A percentile compares a stretch with the other conserved stretches of the same genome.
These are phyloP conservation scores for Colletotrichum abscissum DNA, from an alignment of 2,329 filamentous ascomycete genomes.

Conservation along the genomic window DNA sequence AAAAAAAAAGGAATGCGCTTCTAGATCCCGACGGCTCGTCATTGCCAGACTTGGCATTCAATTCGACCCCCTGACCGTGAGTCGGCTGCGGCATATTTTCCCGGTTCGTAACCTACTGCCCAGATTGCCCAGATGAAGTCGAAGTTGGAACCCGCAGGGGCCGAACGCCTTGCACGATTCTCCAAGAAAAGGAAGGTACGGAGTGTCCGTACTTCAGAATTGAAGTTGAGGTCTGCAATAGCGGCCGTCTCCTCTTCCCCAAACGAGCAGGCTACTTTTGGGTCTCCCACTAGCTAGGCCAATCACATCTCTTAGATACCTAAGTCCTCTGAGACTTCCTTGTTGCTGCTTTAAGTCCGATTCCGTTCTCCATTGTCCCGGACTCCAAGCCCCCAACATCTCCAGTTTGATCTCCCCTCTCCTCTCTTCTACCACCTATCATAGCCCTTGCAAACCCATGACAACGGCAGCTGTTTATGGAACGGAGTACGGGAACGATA, in stretches of 20 bases:
- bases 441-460: neutral
- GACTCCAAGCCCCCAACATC: neutral
- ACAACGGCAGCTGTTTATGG: neutral
- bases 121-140: neutral
- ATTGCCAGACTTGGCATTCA: neutral
- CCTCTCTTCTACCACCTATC: neutral
- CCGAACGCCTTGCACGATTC: neutral
- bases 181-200: too few relatives aligned
- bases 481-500: neutral
- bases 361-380: neutral
- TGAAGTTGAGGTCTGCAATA: neutral
- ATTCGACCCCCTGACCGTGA: constrained; percentile 6
- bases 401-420: neutral
- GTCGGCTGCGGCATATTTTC: constrained; percentile 23
- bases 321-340: neutral
- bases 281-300: neutral
- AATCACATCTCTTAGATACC: neutral
- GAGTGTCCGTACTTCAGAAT: too few relatives aligned
- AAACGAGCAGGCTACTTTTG: neutral
- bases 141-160: neutral
- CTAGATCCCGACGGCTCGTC: neutral
- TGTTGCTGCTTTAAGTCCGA: neutral
- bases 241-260: neutral
- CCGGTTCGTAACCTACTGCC: neutral
- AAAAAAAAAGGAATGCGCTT: neutral